Percentiles rank a stretch among this genome's conserved stretches.
These are phyloP conservation scores for Ophiosphaerella narmari DNA, from an alignment of 2,329 filamentous ascomycete species.

Conservation along the genomic window DNA sequence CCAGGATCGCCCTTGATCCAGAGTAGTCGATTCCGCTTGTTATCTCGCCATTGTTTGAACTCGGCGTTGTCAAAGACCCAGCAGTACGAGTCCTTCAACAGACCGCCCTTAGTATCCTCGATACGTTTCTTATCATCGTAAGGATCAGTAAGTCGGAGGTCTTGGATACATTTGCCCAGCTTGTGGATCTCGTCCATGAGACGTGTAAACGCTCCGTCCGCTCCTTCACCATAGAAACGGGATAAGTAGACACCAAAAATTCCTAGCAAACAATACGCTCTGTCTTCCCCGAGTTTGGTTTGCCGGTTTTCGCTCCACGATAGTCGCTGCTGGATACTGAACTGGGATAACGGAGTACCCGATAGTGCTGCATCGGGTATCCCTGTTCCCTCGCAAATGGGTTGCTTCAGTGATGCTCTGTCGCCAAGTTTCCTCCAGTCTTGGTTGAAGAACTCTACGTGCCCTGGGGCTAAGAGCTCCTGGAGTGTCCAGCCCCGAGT, in stretches of 20 bases:
- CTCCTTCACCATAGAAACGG: constrained; percentile 4
- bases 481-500: too few species aligned
- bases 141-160: constrained; percentile 9
- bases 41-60: too few species aligned
- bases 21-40: too few species aligned
- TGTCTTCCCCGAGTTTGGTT: constrained; percentile 11
- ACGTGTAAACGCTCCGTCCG: constrained; percentile 11
- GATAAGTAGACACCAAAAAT: constrained; percentile 12
- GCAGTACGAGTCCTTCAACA: constrained; percentile 1
- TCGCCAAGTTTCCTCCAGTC: constrained; percentile 12
- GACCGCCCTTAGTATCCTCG: too few species aligned
- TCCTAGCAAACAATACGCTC: constrained; percentile 4
- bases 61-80: constrained; percentile 7
- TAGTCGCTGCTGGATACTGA: constrained; percentile 1
- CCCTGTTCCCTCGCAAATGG: constrained; percentile 6
- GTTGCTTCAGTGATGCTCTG: constrained; percentile 1
- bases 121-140: constrained; percentile 1
- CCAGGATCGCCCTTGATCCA: too few species aligned
- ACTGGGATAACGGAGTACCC: not conserved
- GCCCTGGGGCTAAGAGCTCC: constrained; percentile 16
- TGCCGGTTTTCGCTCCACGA: constrained; percentile 8
- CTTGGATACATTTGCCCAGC: constrained; percentile 7
- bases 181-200: constrained; percentile 14
- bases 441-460: constrained; percentile 20
- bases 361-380: constrained; percentile 7